Conservation (phyloP, 805 yeast species). For the Scheffersomyces coipomensis region DNA sequence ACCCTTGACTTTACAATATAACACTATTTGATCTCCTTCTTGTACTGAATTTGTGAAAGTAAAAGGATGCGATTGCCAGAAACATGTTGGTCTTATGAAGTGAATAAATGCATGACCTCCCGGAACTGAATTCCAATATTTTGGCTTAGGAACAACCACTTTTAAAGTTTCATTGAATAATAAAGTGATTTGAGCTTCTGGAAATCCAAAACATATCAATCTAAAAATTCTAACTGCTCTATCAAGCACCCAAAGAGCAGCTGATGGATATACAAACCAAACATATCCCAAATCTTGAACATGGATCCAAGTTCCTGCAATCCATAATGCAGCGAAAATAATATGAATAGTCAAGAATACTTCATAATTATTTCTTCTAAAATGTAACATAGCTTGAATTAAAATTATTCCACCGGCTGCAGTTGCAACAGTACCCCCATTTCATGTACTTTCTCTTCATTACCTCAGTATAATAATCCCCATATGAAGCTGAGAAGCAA, state of each 20-base stretch:
- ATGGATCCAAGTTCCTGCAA: constrained; percentile 47
- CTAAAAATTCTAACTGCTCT: constrained; percentile 27
- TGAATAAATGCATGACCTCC: constrained; percentile 43
- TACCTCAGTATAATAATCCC: constrained; percentile 8
- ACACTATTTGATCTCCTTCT: constrained; percentile 17
- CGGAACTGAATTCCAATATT: constrained; percentile 34
- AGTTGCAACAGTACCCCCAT: constrained; percentile 41
- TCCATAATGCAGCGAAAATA: constrained; percentile 34
- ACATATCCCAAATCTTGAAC: constrained; percentile 33
- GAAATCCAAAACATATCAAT: constrained; percentile 32
- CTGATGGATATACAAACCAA: constrained; percentile 26
- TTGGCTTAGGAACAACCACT: constrained; percentile 34
- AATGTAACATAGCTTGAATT: constrained; percentile 28
- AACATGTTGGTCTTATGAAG: constrained; percentile 29
- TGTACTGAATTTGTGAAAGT: constrained; percentile 29
- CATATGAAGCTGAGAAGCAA: constrained; percentile 20
- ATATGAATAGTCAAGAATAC: constrained; percentile 33
- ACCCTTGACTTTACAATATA: constrained; percentile 35
- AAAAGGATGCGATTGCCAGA: constrained; percentile 46
- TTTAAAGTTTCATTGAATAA: constrained; percentile 37
- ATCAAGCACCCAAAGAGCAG: constrained; percentile 39
- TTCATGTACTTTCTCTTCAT: constrained; percentile 19
- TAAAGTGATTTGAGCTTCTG: constrained; percentile 26
- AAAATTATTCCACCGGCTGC: constrained; percentile 27
- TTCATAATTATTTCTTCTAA: constrained; percentile 39